Percentiles rank a stretch among this genome's conserved stretches.
phyloP scores from a whole-genome alignment of 2,329 filamentous ascomycete species.

The Trichoderma simmonsii region DNA sequence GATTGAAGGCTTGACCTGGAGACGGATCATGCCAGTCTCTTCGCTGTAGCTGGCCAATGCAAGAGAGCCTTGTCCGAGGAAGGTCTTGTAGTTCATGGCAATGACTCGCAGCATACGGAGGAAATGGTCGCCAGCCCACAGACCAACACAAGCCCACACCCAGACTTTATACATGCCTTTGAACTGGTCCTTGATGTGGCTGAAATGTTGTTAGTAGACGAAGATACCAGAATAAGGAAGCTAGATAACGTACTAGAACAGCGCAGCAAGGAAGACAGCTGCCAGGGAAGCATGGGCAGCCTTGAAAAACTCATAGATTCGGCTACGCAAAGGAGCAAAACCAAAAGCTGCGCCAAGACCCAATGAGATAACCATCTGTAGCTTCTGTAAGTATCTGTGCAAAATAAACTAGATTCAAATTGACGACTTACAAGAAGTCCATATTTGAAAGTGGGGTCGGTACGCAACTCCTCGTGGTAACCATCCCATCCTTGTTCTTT shows the following conservation, averaged over 20 bases:
- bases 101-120: conserved; percentile 40
- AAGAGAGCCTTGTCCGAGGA: conserved; percentile 30
- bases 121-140: conserved; percentile 46
- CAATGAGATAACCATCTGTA: conserved; percentile 15
- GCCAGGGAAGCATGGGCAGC: conserved; percentile 45
- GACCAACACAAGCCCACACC: conserved; percentile 39
- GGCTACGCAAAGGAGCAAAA: conserved; percentile 13
- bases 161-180: conserved; percentile 22
- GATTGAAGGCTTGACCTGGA: conserved; percentile 32
- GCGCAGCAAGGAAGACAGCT: conserved; percentile 41
- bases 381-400: not conserved
- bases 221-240: not conserved
- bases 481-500: conserved; percentile 21
- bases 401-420: not conserved
- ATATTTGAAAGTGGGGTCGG: conserved; percentile 11
- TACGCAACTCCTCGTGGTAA: conserved; percentile 8
- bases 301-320: conserved; percentile 45
- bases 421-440: conserved; percentile 16
- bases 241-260: conserved; percentile 42
- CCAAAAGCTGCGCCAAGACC: conserved; percentile 10
- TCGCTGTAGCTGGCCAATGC: conserved; percentile 34
- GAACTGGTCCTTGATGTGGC: conserved; percentile 22
- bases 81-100: conserved; percentile 30
- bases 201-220: not conserved
- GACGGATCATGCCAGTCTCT: conserved; percentile 35